These are phyloP conservation scores for Penicillium samsonianum DNA, from an alignment of 495 filamentous ascomycete genomes.

Conservation along the genomic window DNA sequence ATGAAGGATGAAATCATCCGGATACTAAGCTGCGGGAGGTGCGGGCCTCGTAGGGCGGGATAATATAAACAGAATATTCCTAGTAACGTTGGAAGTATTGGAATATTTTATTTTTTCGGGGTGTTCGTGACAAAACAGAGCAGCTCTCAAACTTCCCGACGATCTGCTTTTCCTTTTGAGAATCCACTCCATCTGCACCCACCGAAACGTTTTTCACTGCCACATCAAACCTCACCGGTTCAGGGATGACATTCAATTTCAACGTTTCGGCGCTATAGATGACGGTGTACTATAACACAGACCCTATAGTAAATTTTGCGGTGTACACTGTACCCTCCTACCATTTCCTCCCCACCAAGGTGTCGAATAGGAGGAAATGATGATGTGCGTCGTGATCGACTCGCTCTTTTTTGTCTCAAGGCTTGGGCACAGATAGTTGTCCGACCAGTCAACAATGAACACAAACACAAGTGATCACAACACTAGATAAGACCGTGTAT, in stretches of 20 bases:
- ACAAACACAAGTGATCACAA: neutral
- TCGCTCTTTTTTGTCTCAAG: constrained; percentile 17
- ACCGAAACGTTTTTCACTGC: constrained; percentile 28
- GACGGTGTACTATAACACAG: constrained; percentile 17
- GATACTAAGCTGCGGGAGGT: neutral
- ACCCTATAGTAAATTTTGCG: constrained; percentile 3
- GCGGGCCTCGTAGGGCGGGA: neutral
- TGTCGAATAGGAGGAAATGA: constrained; percentile 29
- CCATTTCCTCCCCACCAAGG: constrained; percentile 7
- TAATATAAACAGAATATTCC: neutral
- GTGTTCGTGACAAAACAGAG: neutral
- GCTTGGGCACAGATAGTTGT: constrained; percentile 22
- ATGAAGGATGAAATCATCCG: neutral
- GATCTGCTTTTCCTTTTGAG: neutral
- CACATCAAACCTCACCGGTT: constrained; percentile 29
- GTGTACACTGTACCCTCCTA: constrained; percentile 8
- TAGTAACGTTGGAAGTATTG: neutral
- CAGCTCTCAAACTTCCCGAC: neutral
- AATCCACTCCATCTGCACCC: constrained; percentile 25
- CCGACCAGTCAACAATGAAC: constrained; percentile 19
- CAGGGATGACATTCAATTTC: constrained; percentile 2
- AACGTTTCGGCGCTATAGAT: constrained; percentile 9
- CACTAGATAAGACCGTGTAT: constrained; percentile 6
- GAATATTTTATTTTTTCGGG: neutral
- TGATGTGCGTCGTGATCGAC: constrained; percentile 30